Conservation (phyloP, 2,329 filamentous ascomycete genomes). For the Claviceps sp. region DNA sequence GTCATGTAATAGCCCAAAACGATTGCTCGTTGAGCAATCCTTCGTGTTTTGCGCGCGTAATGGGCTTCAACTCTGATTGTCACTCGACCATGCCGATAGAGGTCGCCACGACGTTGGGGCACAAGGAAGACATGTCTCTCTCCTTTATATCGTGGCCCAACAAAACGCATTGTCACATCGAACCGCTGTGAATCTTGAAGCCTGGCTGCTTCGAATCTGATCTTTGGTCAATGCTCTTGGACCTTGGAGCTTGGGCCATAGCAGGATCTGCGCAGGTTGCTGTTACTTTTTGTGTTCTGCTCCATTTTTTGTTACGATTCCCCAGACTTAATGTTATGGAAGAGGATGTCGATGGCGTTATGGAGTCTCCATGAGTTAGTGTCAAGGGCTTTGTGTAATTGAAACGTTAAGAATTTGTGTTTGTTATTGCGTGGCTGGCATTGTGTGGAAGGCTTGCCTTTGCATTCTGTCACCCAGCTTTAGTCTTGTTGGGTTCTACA, state of each 20-base stretch:
- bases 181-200: background rate
- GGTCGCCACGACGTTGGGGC: background rate
- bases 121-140: background rate
- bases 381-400: background rate
- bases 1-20: constrained; percentile 24
- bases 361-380: background rate
- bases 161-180: background rate
- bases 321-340: constrained; percentile 1
- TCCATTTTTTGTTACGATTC: background rate
- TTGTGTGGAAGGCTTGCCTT: background rate
- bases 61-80: background rate
- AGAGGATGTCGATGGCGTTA: constrained; percentile 3
- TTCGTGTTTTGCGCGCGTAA: background rate
- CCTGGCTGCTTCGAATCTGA: background rate
- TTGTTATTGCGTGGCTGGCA: background rate
- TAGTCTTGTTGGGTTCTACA: background rate
- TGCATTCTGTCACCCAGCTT: background rate
- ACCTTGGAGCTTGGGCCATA: background rate
- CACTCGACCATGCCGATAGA: background rate
- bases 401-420: background rate
- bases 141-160: background rate
- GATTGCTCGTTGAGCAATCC: background rate
- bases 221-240: background rate
- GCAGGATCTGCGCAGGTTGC: background rate
- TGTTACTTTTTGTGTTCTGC: background rate